Percentiles rank a stretch among this genome's conserved stretches.
Conservation (phyloP, 2,329 filamentous ascomycete genomes). For the Falciphora oryzae region DNA sequence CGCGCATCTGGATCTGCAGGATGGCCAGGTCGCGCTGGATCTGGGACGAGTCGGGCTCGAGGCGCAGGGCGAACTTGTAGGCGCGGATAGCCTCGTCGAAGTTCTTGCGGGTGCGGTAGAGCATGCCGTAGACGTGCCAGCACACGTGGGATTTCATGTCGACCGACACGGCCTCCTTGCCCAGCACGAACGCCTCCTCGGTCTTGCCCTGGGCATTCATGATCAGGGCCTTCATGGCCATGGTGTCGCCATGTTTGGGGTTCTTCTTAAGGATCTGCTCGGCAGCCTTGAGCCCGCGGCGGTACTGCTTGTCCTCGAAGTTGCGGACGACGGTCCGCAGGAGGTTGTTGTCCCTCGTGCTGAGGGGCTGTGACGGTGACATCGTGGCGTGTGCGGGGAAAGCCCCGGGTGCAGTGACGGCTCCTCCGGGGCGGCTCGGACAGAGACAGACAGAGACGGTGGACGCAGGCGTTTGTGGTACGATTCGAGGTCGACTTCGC, state of each 20-base stretch:
- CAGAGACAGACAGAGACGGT: not conserved
- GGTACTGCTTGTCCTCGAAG: conserved; percentile 99
- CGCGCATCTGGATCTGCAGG: conserved; percentile 92
- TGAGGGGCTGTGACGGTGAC: conserved; percentile 58
- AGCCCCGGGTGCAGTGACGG: not conserved
- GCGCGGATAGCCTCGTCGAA: conserved; percentile 99
- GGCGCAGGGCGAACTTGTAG: conserved; percentile 88
- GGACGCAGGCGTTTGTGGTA: too few species aligned
- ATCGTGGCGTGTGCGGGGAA: conserved; percentile 34
- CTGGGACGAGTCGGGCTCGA: conserved; percentile 91
- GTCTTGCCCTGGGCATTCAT: conserved; percentile 88
- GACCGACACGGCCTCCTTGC: conserved; percentile 85
- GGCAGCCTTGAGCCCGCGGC: conserved; percentile 85
- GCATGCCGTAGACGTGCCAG: conserved; percentile 96
- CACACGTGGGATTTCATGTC: conserved; percentile 99
- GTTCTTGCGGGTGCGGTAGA: conserved; percentile 93
- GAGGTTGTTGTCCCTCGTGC: conserved; percentile 85
- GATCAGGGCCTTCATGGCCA: conserved; percentile 98
- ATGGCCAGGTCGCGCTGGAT: conserved; percentile 92
- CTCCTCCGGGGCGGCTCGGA: not conserved
- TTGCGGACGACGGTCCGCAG: conserved; percentile 92
- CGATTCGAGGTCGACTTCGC: not conserved
- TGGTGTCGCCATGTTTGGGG: conserved; percentile 94
- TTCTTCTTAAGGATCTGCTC: conserved; percentile 95
- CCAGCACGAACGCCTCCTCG: conserved; percentile 89